Percentiles rank a stretch among this genome's conserved stretches.
phyloP scores from a whole-genome alignment of 2,329 filamentous ascomycete genomes.

The Apiospora koreana region DNA sequence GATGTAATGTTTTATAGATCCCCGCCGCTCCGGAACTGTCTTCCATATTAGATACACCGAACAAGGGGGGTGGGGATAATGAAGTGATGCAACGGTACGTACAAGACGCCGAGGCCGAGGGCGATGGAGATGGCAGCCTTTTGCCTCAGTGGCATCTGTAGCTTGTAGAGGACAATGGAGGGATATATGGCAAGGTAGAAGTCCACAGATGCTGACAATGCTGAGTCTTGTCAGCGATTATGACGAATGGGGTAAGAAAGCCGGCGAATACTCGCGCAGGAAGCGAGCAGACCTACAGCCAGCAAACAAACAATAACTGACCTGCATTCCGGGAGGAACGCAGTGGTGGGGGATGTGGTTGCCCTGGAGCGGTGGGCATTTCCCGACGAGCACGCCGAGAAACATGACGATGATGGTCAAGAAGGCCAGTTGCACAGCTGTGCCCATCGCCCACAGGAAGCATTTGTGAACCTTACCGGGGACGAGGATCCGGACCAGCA shows the following conservation, averaged over 20 bases:
- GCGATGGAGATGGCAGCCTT: slow-evolving; percentile 16
- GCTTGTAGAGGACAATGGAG: background rate
- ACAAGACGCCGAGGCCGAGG: slow-evolving; percentile 29
- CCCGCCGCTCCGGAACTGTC: slow-evolving; percentile 18
- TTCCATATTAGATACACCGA: background rate
- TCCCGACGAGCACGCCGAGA: background rate
- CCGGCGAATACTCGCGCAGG: too few relatives aligned
- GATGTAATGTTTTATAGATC: slow-evolving; percentile 19
- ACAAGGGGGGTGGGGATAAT: too few relatives aligned
- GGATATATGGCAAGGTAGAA: background rate
- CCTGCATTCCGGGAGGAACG: background rate
- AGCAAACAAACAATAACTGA: slow-evolving; percentile 19
- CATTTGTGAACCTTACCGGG: slow-evolving; percentile 21
- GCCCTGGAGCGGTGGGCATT: background rate
- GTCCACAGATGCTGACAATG: slow-evolving; percentile 32
- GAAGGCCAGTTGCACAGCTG: background rate
- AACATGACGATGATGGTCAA: background rate
- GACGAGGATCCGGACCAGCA: slow-evolving; percentile 27
- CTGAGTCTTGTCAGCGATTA: slow-evolving; percentile 19
- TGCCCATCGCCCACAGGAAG: slow-evolving; percentile 20
- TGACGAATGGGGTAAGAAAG: too few relatives aligned
- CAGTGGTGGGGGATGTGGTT: background rate
- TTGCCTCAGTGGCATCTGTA: background rate
- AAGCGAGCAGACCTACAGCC: background rate
- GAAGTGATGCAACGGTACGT: slow-evolving; percentile 14